Base-by-base conservation (phyloP, 495 filamentous ascomycete species). In the Stereocaulon alpinum region DNA sequence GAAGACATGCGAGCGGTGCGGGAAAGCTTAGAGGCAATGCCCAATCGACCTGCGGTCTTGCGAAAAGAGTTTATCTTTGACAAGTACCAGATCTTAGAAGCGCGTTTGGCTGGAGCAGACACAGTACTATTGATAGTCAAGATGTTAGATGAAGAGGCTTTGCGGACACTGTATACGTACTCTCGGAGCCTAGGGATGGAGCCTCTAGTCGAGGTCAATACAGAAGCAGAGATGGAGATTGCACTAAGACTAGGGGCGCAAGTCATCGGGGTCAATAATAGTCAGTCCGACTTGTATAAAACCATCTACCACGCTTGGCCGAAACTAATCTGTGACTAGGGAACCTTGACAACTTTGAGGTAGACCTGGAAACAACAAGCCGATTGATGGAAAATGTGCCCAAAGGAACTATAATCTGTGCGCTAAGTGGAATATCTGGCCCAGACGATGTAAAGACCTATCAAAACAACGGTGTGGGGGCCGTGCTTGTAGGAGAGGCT, bases 11-110 rank as follows among this genome's bases (percentile, higher is more conserved):
- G 89, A 48, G 82, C 86, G 56, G 93, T 96, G 30, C 84, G 93
- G 14, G 88, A 91, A 69, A 89, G 87, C 45, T 75, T 99, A 17
- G 84, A 90, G 63, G 88, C 87, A 12, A 88, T 97, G 81, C 84
- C 87, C 0, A 93, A 96, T 70, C 81, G 93, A 42, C 93, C 93
- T 4, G 93, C 91, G 10, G 78, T 99, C 6, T 76, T 99, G 20
- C 82, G 94, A 7, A 99, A 99, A 68, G 93, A 99, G 54, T 99
- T 99, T 66, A 83, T 99, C 44, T 97, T 99, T 66, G 91, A 96
- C 18, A 89, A 96, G 68, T 99, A 97, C 70, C 93, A 99, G 70
- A 97, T 99, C 57, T 75, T 99, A 32, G 93, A 99, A 71, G 93
- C 94, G 9, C 79, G 94, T 27, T 74, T 99, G 43, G 90, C 92